Base-by-base conservation (phyloP, 345 rosid genomes). In the Salix brachista region DNA sequence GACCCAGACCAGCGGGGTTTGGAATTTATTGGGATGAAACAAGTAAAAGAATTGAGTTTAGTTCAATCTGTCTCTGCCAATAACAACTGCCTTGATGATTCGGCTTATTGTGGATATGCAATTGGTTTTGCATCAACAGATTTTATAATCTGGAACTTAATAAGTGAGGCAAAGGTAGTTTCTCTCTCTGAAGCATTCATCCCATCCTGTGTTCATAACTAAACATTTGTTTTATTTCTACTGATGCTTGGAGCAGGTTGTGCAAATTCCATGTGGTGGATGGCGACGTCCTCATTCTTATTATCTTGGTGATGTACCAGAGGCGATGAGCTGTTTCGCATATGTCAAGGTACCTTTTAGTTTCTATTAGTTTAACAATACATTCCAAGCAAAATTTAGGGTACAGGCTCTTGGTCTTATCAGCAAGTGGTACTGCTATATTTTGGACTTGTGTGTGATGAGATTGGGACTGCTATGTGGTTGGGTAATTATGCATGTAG, bases 241-340 rank as follows among this genome's bases (percentile, higher is more conserved):
- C 72, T 58, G 50, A 65, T 80, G 78, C 77, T 77, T 89, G 82
- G 75, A 67, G 69, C 84, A 95, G 99, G 92, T 96, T 83, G 72
- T 91, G 82, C 94, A 93, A 88, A 88, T 96, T 84, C 81, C 99
- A 69, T 96, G 99, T 75, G 99, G 99, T 78, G 99, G 98, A 75
- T 96, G 99, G 99, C 91, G 99, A 32, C 99, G 96, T 50, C 99
- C 99, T 56, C 97, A 92, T 82, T 93, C 94, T 79, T 93, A 81
- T 81, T 85, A 90, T 83, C 84, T 91, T 32, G 94, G 99, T 74
- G 89, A 91, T 81, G 74, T 88, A 77, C 97, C 96, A 36, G 98
- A 87, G 77, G 82, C 74, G 83, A 78, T 80, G 81, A 81, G 89
- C 76, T 93, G 98, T 80, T 96, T 96, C 86, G 96, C 98, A 52